Evolutionary conservation across 1,284 basidiomycete species (phyloP), one percentile per base, ranked within the genome.

Genomic region (Leucoagaricus sp.): DNA sequence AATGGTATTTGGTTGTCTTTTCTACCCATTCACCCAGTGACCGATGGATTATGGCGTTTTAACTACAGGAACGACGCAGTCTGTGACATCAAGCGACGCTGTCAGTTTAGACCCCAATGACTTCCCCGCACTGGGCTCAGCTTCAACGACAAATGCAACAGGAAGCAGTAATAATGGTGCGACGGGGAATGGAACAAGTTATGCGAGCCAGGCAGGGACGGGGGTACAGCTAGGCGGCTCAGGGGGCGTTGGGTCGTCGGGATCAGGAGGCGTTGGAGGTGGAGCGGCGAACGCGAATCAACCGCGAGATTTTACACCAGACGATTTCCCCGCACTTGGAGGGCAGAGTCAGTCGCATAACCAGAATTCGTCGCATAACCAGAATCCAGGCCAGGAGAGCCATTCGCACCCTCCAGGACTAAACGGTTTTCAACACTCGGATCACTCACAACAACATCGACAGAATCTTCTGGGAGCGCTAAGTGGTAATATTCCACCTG

Each of bases 291-390:
- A 67, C 42, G 69, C 69, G 52, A 76, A 66, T 59, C 83, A 82
- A 63, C 72, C 78, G 56, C 76, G 87, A 69, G 89, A 91, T 70
- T 89, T 92, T 62, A 87, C 86, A 26, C 82, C 86, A 46, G 90
- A 92, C 64, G 89, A 92, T 72, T 92, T 92, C 68, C 89, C 89
- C 44, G 90, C 89, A n/a, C 74, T 92, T 25, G 86, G 90, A 25
- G 87, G 86, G 38, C 82, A 83, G 59, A 67, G 72, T 63, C 76
- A 76, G 60, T 67, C 71, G 49, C 76, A 68, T 65, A 71, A 60
- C 61, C 70, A 65, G 57, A 70, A 60, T 49, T 58, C 53, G 48
- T 68, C 67, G 55, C 75, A 68, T 60, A 69, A 65, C 55, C 72
- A 73, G 62, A 72, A 58, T 57, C 65, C 70, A 61, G 67, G 62